Conservation (phyloP, 2,329 filamentous ascomycete genomes). For the Juglanconis oblonga region DNA sequence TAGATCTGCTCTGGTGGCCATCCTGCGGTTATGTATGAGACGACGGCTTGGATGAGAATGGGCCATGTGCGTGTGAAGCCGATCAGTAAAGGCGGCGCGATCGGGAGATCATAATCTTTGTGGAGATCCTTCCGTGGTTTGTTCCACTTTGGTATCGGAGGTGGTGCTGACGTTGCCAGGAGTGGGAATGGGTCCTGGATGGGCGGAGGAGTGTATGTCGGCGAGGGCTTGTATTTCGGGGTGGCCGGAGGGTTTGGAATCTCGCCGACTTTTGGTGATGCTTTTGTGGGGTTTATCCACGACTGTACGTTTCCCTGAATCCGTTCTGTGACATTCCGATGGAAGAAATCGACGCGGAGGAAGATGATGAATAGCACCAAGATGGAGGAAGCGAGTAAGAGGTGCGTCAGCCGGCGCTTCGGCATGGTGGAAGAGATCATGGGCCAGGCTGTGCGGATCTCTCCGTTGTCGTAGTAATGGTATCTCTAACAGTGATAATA, state of each 20-base stretch:
- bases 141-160: slow-evolving; percentile 45
- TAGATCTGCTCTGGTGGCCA: slow-evolving; percentile 57
- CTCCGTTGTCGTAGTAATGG: no score
- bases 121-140: slow-evolving; percentile 34
- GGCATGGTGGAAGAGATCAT: slow-evolving; percentile 7
- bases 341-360: slow-evolving; percentile 1
- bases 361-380: slow-evolving; percentile 7
- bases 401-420: background rate
- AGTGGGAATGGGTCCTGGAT: slow-evolving; percentile 42
- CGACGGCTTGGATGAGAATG: slow-evolving; percentile 52
- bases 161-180: slow-evolving; percentile 32
- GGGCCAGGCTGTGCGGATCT: no score
- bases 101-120: slow-evolving; percentile 34
- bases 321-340: background rate
- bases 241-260: background rate
- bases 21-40: slow-evolving; percentile 56
- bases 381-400: background rate
- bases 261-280: background rate
- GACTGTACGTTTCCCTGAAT: background rate
- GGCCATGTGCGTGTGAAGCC: slow-evolving; percentile 58
- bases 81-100: slow-evolving; percentile 51
- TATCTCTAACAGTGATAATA: no score
- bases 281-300: background rate
- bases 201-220: slow-evolving; percentile 27
- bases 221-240: slow-evolving; percentile 24